These are phyloP conservation scores for Cymbopogon flexuosus DNA, from an alignment of 202 grass and related monocot species.

Conservation along the genomic window DNA sequence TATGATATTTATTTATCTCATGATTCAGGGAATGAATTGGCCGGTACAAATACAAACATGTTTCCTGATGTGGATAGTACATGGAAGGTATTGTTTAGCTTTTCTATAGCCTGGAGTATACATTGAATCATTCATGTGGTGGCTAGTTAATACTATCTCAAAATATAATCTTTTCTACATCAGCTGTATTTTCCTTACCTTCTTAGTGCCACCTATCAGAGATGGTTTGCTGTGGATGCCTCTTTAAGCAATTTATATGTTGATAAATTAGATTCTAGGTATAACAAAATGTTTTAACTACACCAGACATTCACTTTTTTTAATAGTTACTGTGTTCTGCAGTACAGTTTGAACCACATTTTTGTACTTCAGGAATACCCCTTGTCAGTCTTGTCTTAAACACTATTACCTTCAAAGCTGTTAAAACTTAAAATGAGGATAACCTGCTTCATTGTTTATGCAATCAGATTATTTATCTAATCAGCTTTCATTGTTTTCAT, in stretches of 20 bases:
- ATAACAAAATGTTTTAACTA: background rate
- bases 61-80: conserved; percentile 88
- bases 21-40: conserved; percentile 48
- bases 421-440: background rate
- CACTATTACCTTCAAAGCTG: background rate
- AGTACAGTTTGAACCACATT: background rate
- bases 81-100: conserved; percentile 73
- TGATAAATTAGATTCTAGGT: background rate
- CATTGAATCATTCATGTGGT: background rate
- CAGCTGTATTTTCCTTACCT: background rate
- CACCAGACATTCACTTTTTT: background rate
- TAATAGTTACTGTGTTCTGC: background rate
- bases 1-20: conserved; percentile 20
- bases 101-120: background rate
- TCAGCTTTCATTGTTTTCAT: background rate
- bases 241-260: background rate
- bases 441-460: background rate
- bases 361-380: background rate
- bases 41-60: conserved; percentile 57
- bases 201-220: background rate
- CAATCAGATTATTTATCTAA: background rate
- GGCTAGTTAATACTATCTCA: background rate
- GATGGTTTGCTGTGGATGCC: background rate
- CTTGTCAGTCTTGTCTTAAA: background rate
- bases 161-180: background rate